Evolutionary conservation across 148 eudicot genomes (phyloP), one percentile per base, ranked within the genome.

Genomic region (Salicornia ramosissima): DNA sequence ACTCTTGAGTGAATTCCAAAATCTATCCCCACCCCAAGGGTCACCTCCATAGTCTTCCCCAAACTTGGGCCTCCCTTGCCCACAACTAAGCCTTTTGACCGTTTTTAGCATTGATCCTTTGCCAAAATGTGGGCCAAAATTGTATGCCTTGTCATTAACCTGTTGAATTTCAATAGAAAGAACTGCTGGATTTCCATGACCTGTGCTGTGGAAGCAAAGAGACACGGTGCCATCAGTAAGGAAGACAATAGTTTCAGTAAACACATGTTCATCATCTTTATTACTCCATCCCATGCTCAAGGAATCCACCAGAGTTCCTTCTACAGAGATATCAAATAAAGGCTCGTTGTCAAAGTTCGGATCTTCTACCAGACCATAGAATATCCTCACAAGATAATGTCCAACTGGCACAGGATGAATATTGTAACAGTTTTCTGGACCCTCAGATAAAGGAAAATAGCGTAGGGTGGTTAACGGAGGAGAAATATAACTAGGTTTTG

Each of bases 181-280:
- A 39, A 95, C 71, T 36, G 97, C 89, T 25, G 99, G 99, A 79
- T 89, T 92, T 64, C 99, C 99, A 39, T 95, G 99, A 58, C 99
- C 99, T 14, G 99, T 95, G 75, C 99, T 89, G 51, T 95, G 99
- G 82, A 95, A 91, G 84, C 99, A 95, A 68, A 95, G 72, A 21
- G 96, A 79, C 24, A 88, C 88, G 10, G 88, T 82, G 34, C 90
- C 84, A 71, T 80, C 86, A 28, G 75, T 67, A 33, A 95, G 87
- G 82, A 87, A 91, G 67, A 87, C 80, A 46, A 91, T 69, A 43
- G 88, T 88, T 80, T 95, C 99, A 34, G 91, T 82, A 70, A 89
- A 95, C 29, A 88, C 93, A 47, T 72, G 83, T 70, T 89, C 97
- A 72, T 86, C 87, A 66, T 88, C 93, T 36, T 86, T 80, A 70